Conservation (phyloP, 2,329 filamentous ascomycete species). For the Beauveria sp. region DNA sequence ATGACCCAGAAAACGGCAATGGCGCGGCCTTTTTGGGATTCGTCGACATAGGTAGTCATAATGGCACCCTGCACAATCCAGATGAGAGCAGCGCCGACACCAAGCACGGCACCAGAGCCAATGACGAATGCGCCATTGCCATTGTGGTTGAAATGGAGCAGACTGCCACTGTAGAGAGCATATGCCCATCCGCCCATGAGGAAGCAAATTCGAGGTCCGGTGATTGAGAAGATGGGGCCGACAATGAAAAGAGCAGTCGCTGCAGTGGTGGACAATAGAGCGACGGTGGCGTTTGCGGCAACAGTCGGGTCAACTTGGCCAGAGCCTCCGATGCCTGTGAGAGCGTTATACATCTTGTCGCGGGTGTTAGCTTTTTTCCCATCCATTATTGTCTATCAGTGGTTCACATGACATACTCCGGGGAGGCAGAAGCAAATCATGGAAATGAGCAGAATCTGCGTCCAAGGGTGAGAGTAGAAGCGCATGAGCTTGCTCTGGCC, state of each 20-base stretch:
- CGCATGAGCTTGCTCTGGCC: slow-evolving; percentile 16
- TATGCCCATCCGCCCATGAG: slow-evolving; percentile 39
- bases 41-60: slow-evolving; percentile 38
- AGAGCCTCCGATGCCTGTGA: slow-evolving; percentile 36
- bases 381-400: not conserved
- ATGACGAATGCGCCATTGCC: slow-evolving; percentile 37
- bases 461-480: slow-evolving; percentile 37
- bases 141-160: slow-evolving; percentile 34
- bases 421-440: slow-evolving; percentile 42
- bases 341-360: slow-evolving; percentile 39
- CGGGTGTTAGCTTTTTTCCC: not conserved
- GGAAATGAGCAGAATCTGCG: slow-evolving; percentile 39
- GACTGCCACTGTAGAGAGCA: slow-evolving; percentile 35
- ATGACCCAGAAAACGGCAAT: slow-evolving; percentile 38
- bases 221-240: slow-evolving; percentile 33
- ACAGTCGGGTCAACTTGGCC: slow-evolving; percentile 37
- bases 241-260: slow-evolving; percentile 35
- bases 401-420: slow-evolving; percentile 25
- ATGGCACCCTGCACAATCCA: slow-evolving; percentile 41
- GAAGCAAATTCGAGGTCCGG: slow-evolving; percentile 35
- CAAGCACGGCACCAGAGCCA: slow-evolving; percentile 35
- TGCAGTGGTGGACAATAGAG: slow-evolving; percentile 34
- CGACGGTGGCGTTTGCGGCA: slow-evolving; percentile 38
- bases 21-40: slow-evolving; percentile 34
- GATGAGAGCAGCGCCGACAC: slow-evolving; percentile 35